Evolutionary conservation across 768 basidiomycete genomes (phyloP).

Genomic region (Lactarius indigo): DNA sequence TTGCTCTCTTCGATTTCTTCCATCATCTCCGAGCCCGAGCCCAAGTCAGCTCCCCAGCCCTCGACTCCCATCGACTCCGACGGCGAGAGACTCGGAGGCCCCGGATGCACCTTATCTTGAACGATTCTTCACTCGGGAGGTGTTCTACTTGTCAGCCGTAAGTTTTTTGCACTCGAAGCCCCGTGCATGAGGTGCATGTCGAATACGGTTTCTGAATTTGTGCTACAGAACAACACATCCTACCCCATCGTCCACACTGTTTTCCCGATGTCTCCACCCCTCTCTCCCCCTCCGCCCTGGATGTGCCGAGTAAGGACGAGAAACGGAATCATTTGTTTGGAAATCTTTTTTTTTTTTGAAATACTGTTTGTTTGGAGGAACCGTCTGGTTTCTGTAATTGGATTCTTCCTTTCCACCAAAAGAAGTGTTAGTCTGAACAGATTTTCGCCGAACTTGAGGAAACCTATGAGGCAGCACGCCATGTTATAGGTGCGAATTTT

Average conservation of each 20-base stretch:
- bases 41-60: background rate
- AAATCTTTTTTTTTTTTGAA: background rate
- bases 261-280: background rate
- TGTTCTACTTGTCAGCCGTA: background rate
- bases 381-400: background rate
- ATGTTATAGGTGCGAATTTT: slow-evolving; percentile 42
- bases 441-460: slow-evolving; percentile 69
- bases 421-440: slow-evolving; percentile 33
- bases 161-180: background rate
- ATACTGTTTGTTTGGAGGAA: background rate
- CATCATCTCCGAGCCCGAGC: background rate
- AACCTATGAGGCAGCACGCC: slow-evolving; percentile 57
- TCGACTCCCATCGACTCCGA: slow-evolving; percentile 1
- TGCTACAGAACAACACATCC: background rate
- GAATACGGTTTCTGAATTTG: background rate
- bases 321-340: background rate
- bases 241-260: background rate
- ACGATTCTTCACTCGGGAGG: background rate
- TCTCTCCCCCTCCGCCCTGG: background rate
- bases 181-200: background rate
- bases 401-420: background rate
- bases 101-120: background rate
- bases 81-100: too few relatives aligned
- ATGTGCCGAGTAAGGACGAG: background rate
- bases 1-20: background rate